These are phyloP conservation scores for Aspergillus piperis DNA, from an alignment of 2,329 filamentous ascomycete genomes.

Conservation along the genomic window DNA sequence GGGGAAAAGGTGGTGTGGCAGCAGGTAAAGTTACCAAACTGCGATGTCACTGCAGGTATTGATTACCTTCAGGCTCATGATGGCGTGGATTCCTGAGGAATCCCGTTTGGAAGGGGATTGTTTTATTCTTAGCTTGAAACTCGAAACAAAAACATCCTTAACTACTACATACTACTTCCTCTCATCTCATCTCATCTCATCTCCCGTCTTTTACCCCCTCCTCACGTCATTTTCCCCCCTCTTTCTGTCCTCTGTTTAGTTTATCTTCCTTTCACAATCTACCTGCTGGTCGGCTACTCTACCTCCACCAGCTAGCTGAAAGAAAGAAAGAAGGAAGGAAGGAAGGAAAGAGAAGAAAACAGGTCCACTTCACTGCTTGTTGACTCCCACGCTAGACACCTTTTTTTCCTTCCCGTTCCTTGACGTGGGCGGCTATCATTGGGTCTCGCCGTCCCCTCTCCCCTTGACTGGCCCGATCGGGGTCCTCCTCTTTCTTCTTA, in stretches of 20 bases:
- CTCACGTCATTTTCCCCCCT: not conserved
- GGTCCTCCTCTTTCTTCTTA: constrained; percentile 8
- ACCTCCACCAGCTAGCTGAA: constrained; percentile 4
- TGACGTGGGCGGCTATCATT: constrained; percentile 30
- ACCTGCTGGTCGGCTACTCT: constrained; percentile 12
- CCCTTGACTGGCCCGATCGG: constrained; percentile 19
- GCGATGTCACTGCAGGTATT: no score
- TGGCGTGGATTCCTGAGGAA: no score
- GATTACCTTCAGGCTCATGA: no score
- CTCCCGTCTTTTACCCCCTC: not conserved
- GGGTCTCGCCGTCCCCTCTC: constrained; percentile 18
- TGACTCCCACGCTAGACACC: constrained; percentile 16
- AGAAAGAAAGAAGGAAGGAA: not conserved
- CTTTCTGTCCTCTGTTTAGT: not conserved
- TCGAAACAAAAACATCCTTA: no score
- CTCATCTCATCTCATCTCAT: not conserved
- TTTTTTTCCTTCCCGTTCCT: constrained; percentile 9
- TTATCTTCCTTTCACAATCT: constrained; percentile 5
- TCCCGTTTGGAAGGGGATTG: no score
- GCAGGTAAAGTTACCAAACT: no score
- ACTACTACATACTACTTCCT: not conserved
- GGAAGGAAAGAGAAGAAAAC: no score
- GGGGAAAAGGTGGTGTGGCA: no score
- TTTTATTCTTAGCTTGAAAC: no score
- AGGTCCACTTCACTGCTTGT: no score